These are phyloP conservation scores for Oryza officinalis DNA, from an alignment of 176 grass and related monocot genomes.

Conservation along the genomic window DNA sequence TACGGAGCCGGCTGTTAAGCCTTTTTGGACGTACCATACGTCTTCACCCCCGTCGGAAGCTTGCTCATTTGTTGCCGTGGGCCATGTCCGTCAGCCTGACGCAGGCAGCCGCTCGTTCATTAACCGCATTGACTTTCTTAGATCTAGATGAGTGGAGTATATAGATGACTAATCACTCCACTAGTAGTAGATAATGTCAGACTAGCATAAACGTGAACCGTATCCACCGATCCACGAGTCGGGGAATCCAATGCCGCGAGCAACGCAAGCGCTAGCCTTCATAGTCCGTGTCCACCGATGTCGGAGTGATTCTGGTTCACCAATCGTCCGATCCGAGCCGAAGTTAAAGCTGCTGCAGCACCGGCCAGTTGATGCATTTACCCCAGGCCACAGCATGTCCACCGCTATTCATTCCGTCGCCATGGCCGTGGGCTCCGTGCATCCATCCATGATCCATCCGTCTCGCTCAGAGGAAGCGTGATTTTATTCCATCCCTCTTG, in stretches of 20 bases:
- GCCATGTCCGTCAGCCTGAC: background rate
- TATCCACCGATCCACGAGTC: background rate
- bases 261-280: background rate
- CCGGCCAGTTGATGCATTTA: background rate
- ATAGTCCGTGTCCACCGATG: background rate
- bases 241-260: constrained; percentile 4
- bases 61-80: background rate
- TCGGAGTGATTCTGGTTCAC: background rate
- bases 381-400: background rate
- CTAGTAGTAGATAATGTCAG: background rate
- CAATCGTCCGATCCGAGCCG: background rate
- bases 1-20: constrained; percentile 7
- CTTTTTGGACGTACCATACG: background rate
- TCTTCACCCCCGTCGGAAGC: background rate
- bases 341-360: background rate
- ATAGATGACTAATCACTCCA: background rate
- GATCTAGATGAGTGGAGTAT: background rate
- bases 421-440: background rate
- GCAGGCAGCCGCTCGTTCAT: background rate
- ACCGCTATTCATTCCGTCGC: background rate
- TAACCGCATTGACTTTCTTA: background rate
- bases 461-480: background rate
- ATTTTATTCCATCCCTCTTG: background rate
- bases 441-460: background rate
- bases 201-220: background rate